Conservation (phyloP, 768 basidiomycete genomes). For the Amanita jacksonii region DNA sequence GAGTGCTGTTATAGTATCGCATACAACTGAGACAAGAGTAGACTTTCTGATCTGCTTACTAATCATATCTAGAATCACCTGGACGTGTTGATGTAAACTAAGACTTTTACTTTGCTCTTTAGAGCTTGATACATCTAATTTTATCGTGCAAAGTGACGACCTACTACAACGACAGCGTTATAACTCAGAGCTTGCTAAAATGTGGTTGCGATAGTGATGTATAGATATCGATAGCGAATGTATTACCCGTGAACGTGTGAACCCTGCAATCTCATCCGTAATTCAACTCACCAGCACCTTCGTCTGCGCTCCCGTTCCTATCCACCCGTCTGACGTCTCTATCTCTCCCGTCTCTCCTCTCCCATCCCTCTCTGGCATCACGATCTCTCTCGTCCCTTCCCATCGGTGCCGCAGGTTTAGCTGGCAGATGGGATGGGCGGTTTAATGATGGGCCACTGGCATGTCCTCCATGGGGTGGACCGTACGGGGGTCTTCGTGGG, state of each 20-base stretch:
- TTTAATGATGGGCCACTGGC: constrained; percentile 4
- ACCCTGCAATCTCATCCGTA: constrained; percentile 14
- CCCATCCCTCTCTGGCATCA: too few species aligned
- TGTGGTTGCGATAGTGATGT: too few species aligned
- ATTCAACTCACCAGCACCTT: constrained; percentile 16
- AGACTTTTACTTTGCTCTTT: too few species aligned
- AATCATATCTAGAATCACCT: too few species aligned
- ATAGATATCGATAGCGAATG: not conserved
- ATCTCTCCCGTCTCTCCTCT: constrained; percentile 4
- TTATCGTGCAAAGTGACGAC: too few species aligned
- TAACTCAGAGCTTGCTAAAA: too few species aligned
- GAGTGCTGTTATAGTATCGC: too few species aligned
- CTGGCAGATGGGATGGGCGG: constrained; percentile 13
- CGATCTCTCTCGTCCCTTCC: constrained; percentile 9
- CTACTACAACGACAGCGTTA: too few species aligned
- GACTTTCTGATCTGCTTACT: too few species aligned
- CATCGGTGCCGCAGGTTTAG: constrained; percentile 10
- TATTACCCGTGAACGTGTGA: not conserved
- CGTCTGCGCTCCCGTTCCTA: constrained; percentile 8
- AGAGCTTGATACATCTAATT: too few species aligned
- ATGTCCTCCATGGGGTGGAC: constrained; percentile 8
- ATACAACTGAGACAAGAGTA: too few species aligned
- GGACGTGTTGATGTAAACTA: too few species aligned
- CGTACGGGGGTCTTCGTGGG: constrained; percentile 7
- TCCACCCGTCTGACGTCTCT: constrained; percentile 5